These are phyloP conservation scores for Chrysoporthe cubensis DNA, from an alignment of 2,329 filamentous ascomycete species.

Conservation along the genomic window DNA sequence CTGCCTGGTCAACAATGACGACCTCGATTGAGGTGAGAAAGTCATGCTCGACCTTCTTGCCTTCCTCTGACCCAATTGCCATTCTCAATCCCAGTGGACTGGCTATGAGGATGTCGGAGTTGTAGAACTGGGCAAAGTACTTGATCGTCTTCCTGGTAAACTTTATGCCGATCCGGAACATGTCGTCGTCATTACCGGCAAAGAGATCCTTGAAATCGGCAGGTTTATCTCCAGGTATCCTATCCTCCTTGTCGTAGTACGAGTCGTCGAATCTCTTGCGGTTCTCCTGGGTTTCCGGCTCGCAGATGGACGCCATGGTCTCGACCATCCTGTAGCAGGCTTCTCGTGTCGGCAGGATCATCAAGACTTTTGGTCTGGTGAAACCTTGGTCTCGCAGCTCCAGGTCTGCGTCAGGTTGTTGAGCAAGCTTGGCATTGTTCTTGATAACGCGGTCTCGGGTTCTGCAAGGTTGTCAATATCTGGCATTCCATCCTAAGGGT, in stretches of 20 bases:
- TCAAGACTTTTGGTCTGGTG: slow-evolving; percentile 89
- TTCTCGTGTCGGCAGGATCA: slow-evolving; percentile 86
- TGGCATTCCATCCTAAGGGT: no score
- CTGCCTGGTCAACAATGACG: slow-evolving; percentile 86
- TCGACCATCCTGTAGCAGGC: slow-evolving; percentile 80
- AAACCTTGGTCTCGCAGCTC: slow-evolving; percentile 94
- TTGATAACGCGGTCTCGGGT: slow-evolving; percentile 91
- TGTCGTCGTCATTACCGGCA: slow-evolving; percentile 93
- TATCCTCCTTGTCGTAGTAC: slow-evolving; percentile 71
- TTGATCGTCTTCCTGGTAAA: slow-evolving; percentile 96
- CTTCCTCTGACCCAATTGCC: slow-evolving; percentile 79
- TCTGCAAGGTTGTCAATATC: slow-evolving; percentile 40
- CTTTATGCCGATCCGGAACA: slow-evolving; percentile 94
- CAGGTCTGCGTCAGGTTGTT: slow-evolving; percentile 65
- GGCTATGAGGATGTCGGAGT: slow-evolving; percentile 90
- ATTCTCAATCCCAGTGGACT: slow-evolving; percentile 89
- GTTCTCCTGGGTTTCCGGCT: slow-evolving; percentile 92
- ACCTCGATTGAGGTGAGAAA: slow-evolving; percentile 94
- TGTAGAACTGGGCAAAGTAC: slow-evolving; percentile 94
- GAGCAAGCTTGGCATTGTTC: slow-evolving; percentile 80
- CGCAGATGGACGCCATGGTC: slow-evolving; percentile 73
- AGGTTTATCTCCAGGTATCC: slow-evolving; percentile 74
- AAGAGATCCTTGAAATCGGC: slow-evolving; percentile 90
- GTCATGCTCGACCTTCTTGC: slow-evolving; percentile 73
- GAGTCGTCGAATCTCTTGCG: slow-evolving; percentile 87